These are phyloP conservation scores for Oxyria digyna DNA, from an alignment of 148 eudicot species.

Conservation along the genomic window DNA sequence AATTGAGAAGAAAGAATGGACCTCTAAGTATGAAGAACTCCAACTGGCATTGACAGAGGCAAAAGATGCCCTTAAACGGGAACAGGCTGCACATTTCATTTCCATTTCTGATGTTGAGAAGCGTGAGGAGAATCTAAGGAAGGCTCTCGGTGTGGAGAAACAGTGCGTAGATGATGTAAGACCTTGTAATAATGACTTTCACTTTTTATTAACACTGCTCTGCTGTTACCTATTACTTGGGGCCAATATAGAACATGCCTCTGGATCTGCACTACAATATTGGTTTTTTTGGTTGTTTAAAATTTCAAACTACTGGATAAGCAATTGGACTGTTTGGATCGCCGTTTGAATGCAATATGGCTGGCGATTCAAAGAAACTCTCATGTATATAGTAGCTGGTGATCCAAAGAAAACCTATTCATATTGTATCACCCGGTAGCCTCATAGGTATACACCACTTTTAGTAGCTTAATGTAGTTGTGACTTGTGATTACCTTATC, in stretches of 20 bases:
- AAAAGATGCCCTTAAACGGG: slow-evolving; percentile 56
- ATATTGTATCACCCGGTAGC: not conserved
- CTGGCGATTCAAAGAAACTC: too few relatives aligned
- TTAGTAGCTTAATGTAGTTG: not conserved
- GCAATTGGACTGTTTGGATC: too few relatives aligned
- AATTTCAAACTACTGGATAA: not conserved
- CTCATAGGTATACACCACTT: not conserved
- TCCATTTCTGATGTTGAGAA: slow-evolving; percentile 74
- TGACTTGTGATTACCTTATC: not conserved
- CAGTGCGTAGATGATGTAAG: slow-evolving; percentile 87
- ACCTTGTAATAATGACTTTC: not conserved
- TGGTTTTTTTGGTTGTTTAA: not conserved
- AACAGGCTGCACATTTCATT: slow-evolving; percentile 64
- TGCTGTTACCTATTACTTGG: not conserved
- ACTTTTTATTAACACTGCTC: not conserved
- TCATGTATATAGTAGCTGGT: too few relatives aligned
- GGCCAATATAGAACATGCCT: not conserved
- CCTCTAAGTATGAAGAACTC: slow-evolving; percentile 67
- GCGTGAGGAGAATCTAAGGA: slow-evolving; percentile 80
- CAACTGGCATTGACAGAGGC: slow-evolving; percentile 40
- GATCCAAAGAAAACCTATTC: too few relatives aligned
- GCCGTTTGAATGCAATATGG: too few relatives aligned
- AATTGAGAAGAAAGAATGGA: slow-evolving; percentile 92
- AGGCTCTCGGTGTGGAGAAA: slow-evolving; percentile 92
- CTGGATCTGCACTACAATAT: not conserved